phyloP scores from a whole-genome alignment of 768 basidiomycete species.

The Trametes punicea region DNA sequence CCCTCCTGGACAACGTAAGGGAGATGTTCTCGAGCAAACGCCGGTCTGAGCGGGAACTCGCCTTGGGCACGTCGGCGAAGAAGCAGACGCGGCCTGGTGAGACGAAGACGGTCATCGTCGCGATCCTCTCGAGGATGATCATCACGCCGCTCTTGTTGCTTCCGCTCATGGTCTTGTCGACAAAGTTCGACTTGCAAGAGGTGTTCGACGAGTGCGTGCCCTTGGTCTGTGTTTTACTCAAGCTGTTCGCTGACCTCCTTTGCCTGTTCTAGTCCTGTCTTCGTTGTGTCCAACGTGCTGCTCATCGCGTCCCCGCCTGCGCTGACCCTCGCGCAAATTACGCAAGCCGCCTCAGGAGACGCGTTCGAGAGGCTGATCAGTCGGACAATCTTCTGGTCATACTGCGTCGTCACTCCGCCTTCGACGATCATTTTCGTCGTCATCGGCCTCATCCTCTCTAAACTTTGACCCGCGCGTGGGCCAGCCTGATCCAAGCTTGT shows the following conservation, averaged over 20 bases:
- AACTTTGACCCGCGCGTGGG: conserved; percentile 37
- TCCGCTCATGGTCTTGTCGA: conserved; percentile 67
- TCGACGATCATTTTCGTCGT: conserved; percentile 77
- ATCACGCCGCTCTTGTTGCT: conserved; percentile 75
- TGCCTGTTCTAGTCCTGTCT: conserved; percentile 61
- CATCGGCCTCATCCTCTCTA: conserved; percentile 61
- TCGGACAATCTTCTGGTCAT: conserved; percentile 91
- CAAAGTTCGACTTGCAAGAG: conserved; percentile 52
- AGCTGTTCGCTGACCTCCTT: not conserved
- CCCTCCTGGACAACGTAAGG: conserved; percentile 41
- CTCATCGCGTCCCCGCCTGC: conserved; percentile 84
- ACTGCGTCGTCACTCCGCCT: conserved; percentile 84
- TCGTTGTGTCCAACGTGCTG: conserved; percentile 80
- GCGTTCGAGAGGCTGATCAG: conserved; percentile 90
- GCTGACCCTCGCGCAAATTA: conserved; percentile 70
- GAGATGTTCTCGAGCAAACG: conserved; percentile 40
- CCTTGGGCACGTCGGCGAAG: conserved; percentile 16
- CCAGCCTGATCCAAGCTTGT: too few species aligned
- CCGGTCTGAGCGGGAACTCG: conserved; percentile 17
- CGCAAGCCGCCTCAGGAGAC: conserved; percentile 80
- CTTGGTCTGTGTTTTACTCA: too few species aligned
- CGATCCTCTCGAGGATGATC: conserved; percentile 84
- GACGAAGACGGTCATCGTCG: conserved; percentile 77
- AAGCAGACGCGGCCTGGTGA: conserved; percentile 52
- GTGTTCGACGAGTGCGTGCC: conserved; percentile 74